Evolutionary conservation across 192 early-diverging fungal genomes (phyloP), one percentile per base, ranked within the genome.

Genomic region (Bifiguratus adelaidae): DNA sequence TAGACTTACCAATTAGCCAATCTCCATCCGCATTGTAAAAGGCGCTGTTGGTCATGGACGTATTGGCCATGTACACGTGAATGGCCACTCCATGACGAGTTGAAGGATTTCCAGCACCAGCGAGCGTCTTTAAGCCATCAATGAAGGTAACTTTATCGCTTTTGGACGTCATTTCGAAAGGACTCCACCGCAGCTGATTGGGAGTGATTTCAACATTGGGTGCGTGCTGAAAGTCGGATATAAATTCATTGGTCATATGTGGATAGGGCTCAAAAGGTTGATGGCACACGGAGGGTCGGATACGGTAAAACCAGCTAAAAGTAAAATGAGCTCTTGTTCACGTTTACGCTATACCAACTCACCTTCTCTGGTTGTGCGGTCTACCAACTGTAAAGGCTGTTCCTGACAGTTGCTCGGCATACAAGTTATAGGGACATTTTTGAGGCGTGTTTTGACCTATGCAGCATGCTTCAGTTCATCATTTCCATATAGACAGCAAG

Each of bases 21-120:
- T 98, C 91, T 2, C 95, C 95, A 47, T 98, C 95, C 2, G 92
- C 73, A 60, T 82, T 89, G 62, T 89, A 83, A 49, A 95, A 86
- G 3, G 92, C 86, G 16, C 58, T 59, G 19, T 70, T 68, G 2
- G 69, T 67, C 95, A 98, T 98, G 42, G 70, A 63, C 45, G 53
- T 54, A 50, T 86, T 88, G 21, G 83, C 82, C 3, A 71, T 54
- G 55, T 92, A 98, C 27, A 98, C 58, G 47, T 91, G 81, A 28
- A 94, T 71, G 6, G 88, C 91, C 25, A 98, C 62, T 4, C 95
- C 95, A 38, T 64, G 69, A 38, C 83, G 73, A 20, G 75, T 63
- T 20, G 76, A 68, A 11, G 92, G 80, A 53, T 88, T 82, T 19
- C 95, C 95, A 2, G 86, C 82, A 7, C 95, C 92, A 16, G 78